phyloP scores from a whole-genome alignment of 164 flowering plant genomes.

The Magnolia officinalis region DNA sequence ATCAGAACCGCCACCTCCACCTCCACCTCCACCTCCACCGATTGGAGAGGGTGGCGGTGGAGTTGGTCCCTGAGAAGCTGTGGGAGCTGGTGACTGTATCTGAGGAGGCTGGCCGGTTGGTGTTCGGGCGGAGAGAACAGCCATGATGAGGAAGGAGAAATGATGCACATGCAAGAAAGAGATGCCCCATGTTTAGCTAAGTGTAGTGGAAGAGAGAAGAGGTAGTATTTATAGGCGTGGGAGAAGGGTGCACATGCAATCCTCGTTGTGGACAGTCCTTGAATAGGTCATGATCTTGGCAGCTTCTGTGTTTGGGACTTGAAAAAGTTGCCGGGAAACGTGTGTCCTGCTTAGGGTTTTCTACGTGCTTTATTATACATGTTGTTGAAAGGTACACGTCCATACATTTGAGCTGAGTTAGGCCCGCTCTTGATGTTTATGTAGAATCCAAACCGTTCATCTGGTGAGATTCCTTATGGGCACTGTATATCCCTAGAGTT shows the following conservation, averaged over 20 bases:
- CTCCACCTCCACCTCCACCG: neutral
- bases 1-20: neutral
- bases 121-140: neutral
- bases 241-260: neutral
- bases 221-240: neutral
- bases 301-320: too few species aligned
- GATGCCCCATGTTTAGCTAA: neutral
- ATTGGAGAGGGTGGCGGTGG: neutral
- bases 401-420: too few species aligned
- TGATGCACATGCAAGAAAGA: neutral
- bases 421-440: too few species aligned
- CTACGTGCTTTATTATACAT: too few species aligned
- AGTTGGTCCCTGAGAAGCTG: neutral
- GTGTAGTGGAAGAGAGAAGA: neutral
- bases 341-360: too few species aligned
- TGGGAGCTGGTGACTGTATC: neutral
- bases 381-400: too few species aligned
- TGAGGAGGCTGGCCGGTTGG: neutral
- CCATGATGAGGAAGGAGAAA: neutral
- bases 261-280: neutral
- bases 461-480: too few species aligned
- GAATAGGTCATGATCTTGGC: too few species aligned
- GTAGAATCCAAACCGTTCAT: too few species aligned
- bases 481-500: too few species aligned
- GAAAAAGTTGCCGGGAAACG: too few species aligned